Evolutionary conservation across 768 basidiomycete species (phyloP).

Genomic region (Hygrophorus russula): DNA sequence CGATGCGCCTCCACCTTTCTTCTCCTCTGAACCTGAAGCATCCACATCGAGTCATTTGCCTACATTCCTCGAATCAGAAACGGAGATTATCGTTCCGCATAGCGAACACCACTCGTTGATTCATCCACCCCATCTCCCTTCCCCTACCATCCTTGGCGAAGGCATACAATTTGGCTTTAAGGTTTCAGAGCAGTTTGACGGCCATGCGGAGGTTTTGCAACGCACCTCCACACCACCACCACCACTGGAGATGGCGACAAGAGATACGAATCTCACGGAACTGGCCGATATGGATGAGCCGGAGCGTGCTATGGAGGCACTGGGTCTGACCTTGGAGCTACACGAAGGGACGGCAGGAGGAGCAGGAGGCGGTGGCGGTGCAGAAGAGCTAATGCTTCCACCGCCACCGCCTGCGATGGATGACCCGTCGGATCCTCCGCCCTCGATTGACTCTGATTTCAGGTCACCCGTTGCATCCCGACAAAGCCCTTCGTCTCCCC

Average conservation of each 20-base stretch:
- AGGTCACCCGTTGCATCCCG: conserved; percentile 32
- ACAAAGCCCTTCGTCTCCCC: conserved; percentile 22
- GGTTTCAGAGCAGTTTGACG: conserved; percentile 68
- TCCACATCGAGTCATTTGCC: conserved; percentile 54
- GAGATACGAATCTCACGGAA: conserved; percentile 58
- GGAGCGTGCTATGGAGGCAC: conserved; percentile 40
- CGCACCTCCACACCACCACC: conserved; percentile 64
- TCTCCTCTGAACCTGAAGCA: conserved; percentile 37
- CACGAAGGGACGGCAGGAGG: conserved; percentile 21
- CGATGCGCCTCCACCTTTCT: conserved; percentile 71
- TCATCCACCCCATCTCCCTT: conserved; percentile 18
- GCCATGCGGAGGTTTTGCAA: conserved; percentile 59
- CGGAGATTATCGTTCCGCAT: conserved; percentile 59
- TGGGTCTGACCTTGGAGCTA: conserved; percentile 49
- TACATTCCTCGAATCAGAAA: conserved; percentile 72
- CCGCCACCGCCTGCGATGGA: conserved; percentile 79
- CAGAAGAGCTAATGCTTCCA: conserved; percentile 46
- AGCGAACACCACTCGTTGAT: conserved; percentile 25
- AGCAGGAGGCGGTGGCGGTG: conserved; percentile 11
- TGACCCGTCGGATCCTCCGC: conserved; percentile 82
- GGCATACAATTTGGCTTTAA: conserved; percentile 69
- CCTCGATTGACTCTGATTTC: conserved; percentile 78
- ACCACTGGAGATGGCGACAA: conserved; percentile 61
- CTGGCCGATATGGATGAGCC: conserved; percentile 48
- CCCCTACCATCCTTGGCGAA: conserved; percentile 49